Evolutionary conservation across 768 basidiomycete species (phyloP), one percentile per base, ranked within the genome.

Genomic region (Galerina sulciceps): DNA sequence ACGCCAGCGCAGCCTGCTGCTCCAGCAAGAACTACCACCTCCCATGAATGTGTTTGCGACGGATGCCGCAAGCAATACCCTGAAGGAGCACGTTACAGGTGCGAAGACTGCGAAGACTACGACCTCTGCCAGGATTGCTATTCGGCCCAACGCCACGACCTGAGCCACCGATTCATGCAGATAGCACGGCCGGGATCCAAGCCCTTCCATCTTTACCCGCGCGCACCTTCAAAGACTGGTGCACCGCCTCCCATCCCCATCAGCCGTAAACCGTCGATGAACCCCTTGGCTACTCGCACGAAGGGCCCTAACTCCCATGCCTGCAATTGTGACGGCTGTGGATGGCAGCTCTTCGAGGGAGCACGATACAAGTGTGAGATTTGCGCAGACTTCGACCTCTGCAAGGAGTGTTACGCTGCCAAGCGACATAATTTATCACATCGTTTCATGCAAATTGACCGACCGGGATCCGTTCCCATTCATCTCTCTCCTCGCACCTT

Each of bases 81-180:
- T 42, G 50, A 58, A 5, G 62, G 62, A 8, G 50, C 48, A 6
- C 59, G 65, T 6, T 66, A 63, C 55, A 63, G 56, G 42, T 66
- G 65, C 55, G 46, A 54, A 22, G 50, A 47, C 17, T 66, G 65
- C 49, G 58, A 59, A 40, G 65, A 66, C 52, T 66, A 47, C 47
- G 65, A 66, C 45, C 57, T 66, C 3, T 66, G 65, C 52, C 34
- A 60, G 11, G 17, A 40, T 14, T 66, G 65, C 57, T 66, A 66
- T 43, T 44, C 59, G 35, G 26, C 22, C 55, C 46, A 57, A n/a
- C 34, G 51, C 20, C 54, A 59, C 46, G 44, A 59, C 23, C 17
- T 45, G 11, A 45, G 37, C 10, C 61, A 63, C 40, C 36, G 53
- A 3, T 63, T 63, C 36, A 56, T 47, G 53, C 42, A 63, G 44